Conservation (phyloP, 2,329 filamentous ascomycete species). For the Fusarium annulatum region DNA sequence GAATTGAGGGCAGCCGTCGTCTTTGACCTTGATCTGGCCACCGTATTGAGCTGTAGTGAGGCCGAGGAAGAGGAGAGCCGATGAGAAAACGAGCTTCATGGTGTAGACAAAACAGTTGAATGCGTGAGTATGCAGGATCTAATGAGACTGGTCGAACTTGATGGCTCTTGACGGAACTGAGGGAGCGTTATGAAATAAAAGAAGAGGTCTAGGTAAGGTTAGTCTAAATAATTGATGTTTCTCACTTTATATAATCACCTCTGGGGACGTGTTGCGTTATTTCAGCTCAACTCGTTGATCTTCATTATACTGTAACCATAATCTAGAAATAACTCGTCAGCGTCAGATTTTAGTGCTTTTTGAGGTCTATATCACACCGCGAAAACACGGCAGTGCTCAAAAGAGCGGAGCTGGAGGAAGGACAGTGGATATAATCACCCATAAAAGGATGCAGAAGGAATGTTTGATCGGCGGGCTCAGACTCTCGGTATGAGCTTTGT, state of each 20-base stretch:
- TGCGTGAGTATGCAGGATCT: accelerated
- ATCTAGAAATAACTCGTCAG: too few relatives aligned
- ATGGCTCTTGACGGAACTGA: background rate
- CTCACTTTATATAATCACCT: background rate
- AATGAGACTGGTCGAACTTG: background rate
- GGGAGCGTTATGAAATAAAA: accelerated
- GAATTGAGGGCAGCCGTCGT: constrained; percentile 7
- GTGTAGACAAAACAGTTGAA: background rate
- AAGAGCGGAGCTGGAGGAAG: background rate
- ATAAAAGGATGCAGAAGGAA: constrained; percentile 1
- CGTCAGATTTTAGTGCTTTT: background rate
- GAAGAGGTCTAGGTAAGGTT: too few relatives aligned
- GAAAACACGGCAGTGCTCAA: background rate
- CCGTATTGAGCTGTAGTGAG: background rate
- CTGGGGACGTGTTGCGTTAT: too few relatives aligned
- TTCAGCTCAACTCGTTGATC: background rate
- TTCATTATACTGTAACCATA: background rate
- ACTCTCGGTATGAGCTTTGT: too few relatives aligned
- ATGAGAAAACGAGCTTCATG: background rate
- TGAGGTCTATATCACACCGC: background rate
- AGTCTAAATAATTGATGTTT: accelerated
- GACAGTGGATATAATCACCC: background rate
- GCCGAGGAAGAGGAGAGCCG: background rate
- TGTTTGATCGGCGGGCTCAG: background rate
- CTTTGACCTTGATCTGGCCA: constrained; percentile 9